These are phyloP conservation scores for Encephalitozoon cuniculi DNA, from an alignment of 371 early-diverging fungal genomes.

Conservation along the genomic window DNA sequence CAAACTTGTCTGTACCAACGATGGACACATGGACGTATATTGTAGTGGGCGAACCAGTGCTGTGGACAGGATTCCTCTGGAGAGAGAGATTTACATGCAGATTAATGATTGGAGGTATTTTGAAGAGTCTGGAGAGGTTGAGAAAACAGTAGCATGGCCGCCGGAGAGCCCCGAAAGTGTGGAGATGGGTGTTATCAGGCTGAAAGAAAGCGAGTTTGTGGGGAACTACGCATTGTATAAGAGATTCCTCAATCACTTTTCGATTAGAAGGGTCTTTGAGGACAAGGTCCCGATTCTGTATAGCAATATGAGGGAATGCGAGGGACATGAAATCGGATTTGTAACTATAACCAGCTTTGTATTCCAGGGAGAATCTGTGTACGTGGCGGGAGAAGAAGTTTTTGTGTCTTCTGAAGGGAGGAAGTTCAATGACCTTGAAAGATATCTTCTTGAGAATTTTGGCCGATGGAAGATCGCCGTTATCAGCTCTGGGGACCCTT, in stretches of 20 bases:
- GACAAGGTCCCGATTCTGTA: neutral
- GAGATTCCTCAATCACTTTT: conserved; percentile 38
- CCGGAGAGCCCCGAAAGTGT: neutral
- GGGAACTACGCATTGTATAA: neutral
- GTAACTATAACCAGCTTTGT: neutral
- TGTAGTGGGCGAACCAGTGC: neutral
- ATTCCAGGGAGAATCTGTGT: neutral
- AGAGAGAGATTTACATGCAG: conserved; percentile 5
- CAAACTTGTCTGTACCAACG: neutral
- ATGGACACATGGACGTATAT: neutral
- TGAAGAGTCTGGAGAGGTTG: neutral
- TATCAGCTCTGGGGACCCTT: neutral
- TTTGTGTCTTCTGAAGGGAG: neutral
- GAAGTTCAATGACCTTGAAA: neutral
- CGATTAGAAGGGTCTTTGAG: conserved; percentile 34
- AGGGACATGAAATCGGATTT: neutral
- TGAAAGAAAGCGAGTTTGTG: neutral
- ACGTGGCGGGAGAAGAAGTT: neutral
- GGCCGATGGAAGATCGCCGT: neutral
- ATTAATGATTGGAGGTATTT: conserved; percentile 15
- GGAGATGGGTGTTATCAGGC: neutral
- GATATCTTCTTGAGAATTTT: neutral
- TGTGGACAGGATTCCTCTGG: neutral
- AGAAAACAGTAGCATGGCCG: neutral
- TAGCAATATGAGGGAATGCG: neutral